Evolutionary conservation across 495 filamentous ascomycete species (phyloP), one percentile per base, ranked within the genome.

Genomic region (Xylaria acuta): DNA sequence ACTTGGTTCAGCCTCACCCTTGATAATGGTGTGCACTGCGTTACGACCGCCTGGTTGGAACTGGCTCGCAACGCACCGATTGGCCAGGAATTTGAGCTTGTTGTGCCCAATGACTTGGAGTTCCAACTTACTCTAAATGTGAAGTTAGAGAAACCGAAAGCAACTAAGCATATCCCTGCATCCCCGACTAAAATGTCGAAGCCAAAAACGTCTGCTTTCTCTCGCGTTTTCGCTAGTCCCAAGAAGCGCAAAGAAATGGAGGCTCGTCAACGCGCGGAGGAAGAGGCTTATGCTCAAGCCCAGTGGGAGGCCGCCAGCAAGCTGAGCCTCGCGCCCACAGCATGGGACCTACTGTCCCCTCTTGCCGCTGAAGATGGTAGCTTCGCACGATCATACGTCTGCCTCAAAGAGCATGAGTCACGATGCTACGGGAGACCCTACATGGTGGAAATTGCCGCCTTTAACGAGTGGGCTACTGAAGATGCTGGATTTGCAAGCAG

Each of bases 391-490:
- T 90, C 96, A 12, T 98, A 98, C 74, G 90, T 98, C 14, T 93
- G 92, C 72, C 88, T 99, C 53, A 96, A 94, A 81, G 93, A 97
- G 76, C 94, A 98, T 78, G 96, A 98, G 78, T 80, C 90, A 25
- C 86, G 89, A 49, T 94, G 94, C 70, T 98, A 91, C 75, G 96
- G 96, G 22, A 90, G 94, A 47, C 93, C 93, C 27, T 92, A 96
- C 73, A 91, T 88, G 64, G 93, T 94, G 51, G 94, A 97, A 73
- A 88, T 98, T 62, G 91, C 94, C 22, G 94, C 93, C 78, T 99
- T 97, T 85, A 99, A 99, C 77, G 97, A 99, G 82, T 99, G 96
- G 96, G 97, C 96, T 14, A 89, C 91, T 20, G 96, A 99, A 75
- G 92, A 95, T 62, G 88, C 89, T 41, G 80, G 75, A 30, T 84